Conservation (phyloP, 1,284 basidiomycete species). For the Ustilago crameri region DNA sequence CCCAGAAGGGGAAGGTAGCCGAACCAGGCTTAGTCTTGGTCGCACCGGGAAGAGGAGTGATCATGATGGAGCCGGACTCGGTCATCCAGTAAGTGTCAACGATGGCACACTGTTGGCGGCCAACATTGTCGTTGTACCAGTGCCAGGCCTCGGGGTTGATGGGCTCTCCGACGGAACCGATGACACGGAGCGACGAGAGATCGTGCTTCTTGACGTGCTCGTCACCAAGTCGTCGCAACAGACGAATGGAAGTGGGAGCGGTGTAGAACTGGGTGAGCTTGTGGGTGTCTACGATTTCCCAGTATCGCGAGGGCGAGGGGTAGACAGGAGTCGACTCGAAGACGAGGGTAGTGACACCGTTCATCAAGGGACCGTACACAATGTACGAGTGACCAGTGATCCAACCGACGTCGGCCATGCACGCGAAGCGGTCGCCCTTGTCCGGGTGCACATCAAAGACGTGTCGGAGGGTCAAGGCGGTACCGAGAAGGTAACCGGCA, state of each 20-base stretch:
- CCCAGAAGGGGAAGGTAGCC: slow-evolving; percentile 97
- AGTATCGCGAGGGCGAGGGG: slow-evolving; percentile 94
- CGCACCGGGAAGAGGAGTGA: slow-evolving; percentile 94
- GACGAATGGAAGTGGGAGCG: slow-evolving; percentile 75
- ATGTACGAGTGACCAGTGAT: slow-evolving; percentile 99
- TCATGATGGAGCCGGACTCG: slow-evolving; percentile 93
- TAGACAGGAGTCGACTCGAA: slow-evolving; percentile 98
- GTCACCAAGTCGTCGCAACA: slow-evolving; percentile 86
- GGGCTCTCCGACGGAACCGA: slow-evolving; percentile 95
- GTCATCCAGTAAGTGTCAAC: slow-evolving; percentile 86
- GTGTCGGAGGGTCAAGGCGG: slow-evolving; percentile 90
- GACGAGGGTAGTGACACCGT: slow-evolving; percentile 90
- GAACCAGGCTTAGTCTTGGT: slow-evolving; percentile 95
- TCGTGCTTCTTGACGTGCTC: slow-evolving; percentile 88
- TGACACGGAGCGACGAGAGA: slow-evolving; percentile 82
- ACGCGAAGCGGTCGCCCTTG: slow-evolving; percentile 77
- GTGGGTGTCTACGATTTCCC: slow-evolving; percentile 93
- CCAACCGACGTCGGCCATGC: slow-evolving; percentile 99
- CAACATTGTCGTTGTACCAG: slow-evolving; percentile 97
- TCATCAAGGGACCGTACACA: slow-evolving; percentile 91
- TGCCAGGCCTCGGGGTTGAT: slow-evolving; percentile 99
- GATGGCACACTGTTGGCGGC: slow-evolving; percentile 87
- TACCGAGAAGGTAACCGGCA: slow-evolving; percentile 90
- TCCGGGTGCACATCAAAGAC: slow-evolving; percentile 93
- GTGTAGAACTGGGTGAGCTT: slow-evolving; percentile 77